phyloP scores from a whole-genome alignment of 1,284 basidiomycete species.

The Ganoderma resinaceum region DNA sequence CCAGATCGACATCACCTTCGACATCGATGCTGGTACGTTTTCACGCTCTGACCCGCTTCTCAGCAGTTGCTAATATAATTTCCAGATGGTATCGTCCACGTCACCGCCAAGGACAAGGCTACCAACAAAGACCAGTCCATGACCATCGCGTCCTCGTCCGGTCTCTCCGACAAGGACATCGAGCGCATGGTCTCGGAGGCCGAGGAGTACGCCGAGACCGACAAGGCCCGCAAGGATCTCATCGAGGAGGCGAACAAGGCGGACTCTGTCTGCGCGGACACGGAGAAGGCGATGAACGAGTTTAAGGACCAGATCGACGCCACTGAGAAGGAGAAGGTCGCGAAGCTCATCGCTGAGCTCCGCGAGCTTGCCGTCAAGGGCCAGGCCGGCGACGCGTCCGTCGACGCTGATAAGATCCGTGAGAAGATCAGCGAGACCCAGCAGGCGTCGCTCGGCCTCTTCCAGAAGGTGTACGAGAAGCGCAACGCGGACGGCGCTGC shows the following conservation, averaged over 20 bases:
- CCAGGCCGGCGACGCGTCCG: conserved; percentile 82
- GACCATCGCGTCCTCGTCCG: conserved; percentile 97
- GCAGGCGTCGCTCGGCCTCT: conserved; percentile 94
- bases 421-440: conserved; percentile 97
- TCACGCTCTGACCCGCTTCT: background rate
- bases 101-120: conserved; percentile 96
- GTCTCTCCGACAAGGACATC: conserved; percentile 96
- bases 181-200: conserved; percentile 97
- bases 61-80: background rate
- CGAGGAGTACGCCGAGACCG: conserved; percentile 91
- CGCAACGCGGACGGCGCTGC: conserved; percentile 72
- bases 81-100: conserved; percentile 94
- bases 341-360: conserved; percentile 86
- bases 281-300: conserved; percentile 92
- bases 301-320: conserved; percentile 97
- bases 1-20: conserved; percentile 98
- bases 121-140: conserved; percentile 97
- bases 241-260: conserved; percentile 99
- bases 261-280: conserved; percentile 93
- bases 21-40: conserved; percentile 90
- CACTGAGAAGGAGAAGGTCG: conserved; percentile 93
- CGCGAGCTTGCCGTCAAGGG: conserved; percentile 92
- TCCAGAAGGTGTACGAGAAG: conserved; percentile 99
- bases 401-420: conserved; percentile 90
- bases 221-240: conserved; percentile 87